Conservation (phyloP, 2,329 filamentous ascomycete species). For the Lasiodiplodia theobromae region DNA sequence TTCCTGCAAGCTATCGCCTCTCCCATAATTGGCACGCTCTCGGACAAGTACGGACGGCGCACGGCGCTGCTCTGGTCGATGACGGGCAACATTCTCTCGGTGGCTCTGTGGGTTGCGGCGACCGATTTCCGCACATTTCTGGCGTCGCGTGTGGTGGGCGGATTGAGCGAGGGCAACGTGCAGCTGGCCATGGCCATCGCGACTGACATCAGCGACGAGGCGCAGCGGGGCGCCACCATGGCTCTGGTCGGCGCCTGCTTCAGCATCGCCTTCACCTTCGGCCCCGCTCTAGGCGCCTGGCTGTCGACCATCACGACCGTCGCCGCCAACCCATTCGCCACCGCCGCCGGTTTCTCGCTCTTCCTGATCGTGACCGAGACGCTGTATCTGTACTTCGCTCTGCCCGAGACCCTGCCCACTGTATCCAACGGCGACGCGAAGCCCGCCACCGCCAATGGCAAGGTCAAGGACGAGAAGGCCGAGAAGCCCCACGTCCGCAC, state of each 20-base stretch:
- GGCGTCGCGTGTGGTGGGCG: slow-evolving; percentile 89
- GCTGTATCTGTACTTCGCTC: slow-evolving; percentile 78
- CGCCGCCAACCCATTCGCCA: slow-evolving; percentile 89
- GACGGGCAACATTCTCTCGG: slow-evolving; percentile 89
- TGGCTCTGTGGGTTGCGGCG: slow-evolving; percentile 91
- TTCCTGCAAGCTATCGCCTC: slow-evolving; percentile 92
- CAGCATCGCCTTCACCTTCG: slow-evolving; percentile 95
- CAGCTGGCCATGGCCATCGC: slow-evolving; percentile 96
- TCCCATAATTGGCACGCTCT: slow-evolving; percentile 86
- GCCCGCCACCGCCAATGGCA: slow-evolving; percentile 34
- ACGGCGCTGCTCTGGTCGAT: slow-evolving; percentile 90
- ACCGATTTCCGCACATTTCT: slow-evolving; percentile 96
- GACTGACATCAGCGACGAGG: slow-evolving; percentile 90
- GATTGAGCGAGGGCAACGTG: slow-evolving; percentile 94
- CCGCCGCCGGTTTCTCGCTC: slow-evolving; percentile 87
- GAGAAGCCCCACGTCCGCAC: slow-evolving; percentile 59
- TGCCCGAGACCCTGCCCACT: slow-evolving; percentile 86
- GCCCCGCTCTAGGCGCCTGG: slow-evolving; percentile 88
- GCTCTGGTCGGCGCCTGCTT: slow-evolving; percentile 96
- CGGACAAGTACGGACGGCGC: slow-evolving; percentile 86
- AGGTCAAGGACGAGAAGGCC: slow-evolving; percentile 30
- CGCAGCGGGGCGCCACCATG: slow-evolving; percentile 88
- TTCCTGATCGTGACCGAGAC: slow-evolving; percentile 87
- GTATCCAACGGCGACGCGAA: slow-evolving; percentile 41
- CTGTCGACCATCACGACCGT: slow-evolving; percentile 80